Evolutionary conservation across 306 rosid species (phyloP).

Genomic region (Acacia melanoxylon): DNA sequence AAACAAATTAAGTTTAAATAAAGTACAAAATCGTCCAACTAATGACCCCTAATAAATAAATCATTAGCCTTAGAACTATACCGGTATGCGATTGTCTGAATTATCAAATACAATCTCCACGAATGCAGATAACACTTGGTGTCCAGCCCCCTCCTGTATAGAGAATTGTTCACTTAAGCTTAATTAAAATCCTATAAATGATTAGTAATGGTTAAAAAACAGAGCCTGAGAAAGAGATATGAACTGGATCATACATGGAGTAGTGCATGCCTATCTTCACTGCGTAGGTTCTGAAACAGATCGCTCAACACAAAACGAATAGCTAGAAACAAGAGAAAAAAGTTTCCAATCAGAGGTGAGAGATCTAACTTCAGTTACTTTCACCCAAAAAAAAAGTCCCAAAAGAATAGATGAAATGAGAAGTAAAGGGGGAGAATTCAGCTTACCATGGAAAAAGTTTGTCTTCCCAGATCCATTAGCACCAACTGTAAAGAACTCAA

Average conservation of each 20-base stretch:
- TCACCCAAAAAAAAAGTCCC: slow-evolving; percentile 11
- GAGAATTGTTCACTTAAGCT: slow-evolving; percentile 17
- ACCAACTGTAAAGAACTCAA: slow-evolving; percentile 65
- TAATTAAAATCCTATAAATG: slow-evolving; percentile 19
- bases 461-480: slow-evolving; percentile 99
- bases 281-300: slow-evolving; percentile 82
- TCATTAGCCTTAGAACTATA: slow-evolving; percentile 36
- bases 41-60: slow-evolving; percentile 2
- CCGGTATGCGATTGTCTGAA: slow-evolving; percentile 96
- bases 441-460: slow-evolving; percentile 91
- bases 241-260: slow-evolving; percentile 75
- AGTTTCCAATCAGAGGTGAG: slow-evolving; percentile 14
- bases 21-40: slow-evolving; percentile 7
- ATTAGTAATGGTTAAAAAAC: not conserved
- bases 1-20: not conserved
- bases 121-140: slow-evolving; percentile 85
- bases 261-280: slow-evolving; percentile 81
- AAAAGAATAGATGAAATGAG: not conserved
- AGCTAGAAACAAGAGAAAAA: slow-evolving; percentile 49
- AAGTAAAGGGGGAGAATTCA: slow-evolving; percentile 1
- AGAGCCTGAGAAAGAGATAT: not conserved
- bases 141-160: slow-evolving; percentile 94
- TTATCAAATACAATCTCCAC: slow-evolving; percentile 98
- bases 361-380: slow-evolving; percentile 19
- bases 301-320: slow-evolving; percentile 95